phyloP scores from a whole-genome alignment of 2,329 filamentous ascomycete species.

The Verticillium zaregamsianum region DNA sequence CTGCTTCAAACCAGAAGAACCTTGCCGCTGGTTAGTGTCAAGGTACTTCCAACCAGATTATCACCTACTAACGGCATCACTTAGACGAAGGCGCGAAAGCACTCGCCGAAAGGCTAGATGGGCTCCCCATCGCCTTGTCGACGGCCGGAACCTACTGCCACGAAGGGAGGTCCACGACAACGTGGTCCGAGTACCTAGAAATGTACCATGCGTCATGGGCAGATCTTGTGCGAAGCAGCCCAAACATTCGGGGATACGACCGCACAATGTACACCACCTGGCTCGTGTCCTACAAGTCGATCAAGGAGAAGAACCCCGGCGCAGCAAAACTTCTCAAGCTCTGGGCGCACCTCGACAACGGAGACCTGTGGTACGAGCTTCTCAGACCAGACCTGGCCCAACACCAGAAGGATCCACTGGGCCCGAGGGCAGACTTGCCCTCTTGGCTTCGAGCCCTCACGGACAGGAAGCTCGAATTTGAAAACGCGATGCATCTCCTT shows the following conservation, averaged over 20 bases:
- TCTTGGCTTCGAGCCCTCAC: too few species aligned
- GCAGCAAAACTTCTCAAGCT: conserved; percentile 30
- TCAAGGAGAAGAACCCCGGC: conserved; percentile 24
- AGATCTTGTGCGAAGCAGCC: conserved; percentile 23
- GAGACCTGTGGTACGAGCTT: conserved; percentile 41
- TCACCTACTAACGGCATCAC: not conserved
- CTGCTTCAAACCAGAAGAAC: too few species aligned
- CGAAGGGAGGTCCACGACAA: conserved; percentile 23
- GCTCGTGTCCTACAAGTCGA: conserved; percentile 31
- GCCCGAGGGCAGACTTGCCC: not conserved
- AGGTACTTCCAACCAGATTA: too few species aligned
- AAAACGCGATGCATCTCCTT: too few species aligned
- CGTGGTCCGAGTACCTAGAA: conserved; percentile 31
- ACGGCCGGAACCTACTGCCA: conserved; percentile 40
- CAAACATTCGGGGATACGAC: conserved; percentile 24
- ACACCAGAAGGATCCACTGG: conserved; percentile 14
- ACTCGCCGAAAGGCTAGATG: conserved; percentile 32
- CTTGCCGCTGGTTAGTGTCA: too few species aligned
- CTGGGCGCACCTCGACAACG: conserved; percentile 37
- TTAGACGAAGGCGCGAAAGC: conserved; percentile 22
- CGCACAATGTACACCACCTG: conserved; percentile 30
- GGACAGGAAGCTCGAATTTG: too few species aligned
- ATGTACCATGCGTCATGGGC: conserved; percentile 34
- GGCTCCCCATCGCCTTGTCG: conserved; percentile 40
- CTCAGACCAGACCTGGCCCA: not conserved